These are phyloP conservation scores for Xylaria sp. DNA, from an alignment of 2,329 filamentous ascomycete genomes.

Conservation along the genomic window DNA sequence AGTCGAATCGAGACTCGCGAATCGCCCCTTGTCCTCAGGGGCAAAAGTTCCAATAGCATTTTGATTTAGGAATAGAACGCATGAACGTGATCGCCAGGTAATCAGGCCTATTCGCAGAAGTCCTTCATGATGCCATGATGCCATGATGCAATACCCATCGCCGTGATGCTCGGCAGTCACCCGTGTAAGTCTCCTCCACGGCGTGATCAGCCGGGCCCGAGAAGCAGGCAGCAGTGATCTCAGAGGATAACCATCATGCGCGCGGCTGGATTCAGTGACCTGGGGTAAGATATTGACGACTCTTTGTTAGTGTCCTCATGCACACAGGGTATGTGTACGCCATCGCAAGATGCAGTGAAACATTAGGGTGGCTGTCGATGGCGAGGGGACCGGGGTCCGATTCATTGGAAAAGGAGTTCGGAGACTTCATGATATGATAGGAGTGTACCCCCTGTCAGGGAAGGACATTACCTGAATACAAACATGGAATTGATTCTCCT, in stretches of 20 bases:
- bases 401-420: slow-evolving; percentile 4
- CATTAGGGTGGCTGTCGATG: not conserved
- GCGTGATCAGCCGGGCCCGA: not conserved
- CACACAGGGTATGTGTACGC: slow-evolving; percentile 2
- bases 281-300: slow-evolving; percentile 8
- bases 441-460: not conserved
- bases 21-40: not conserved
- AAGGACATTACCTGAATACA: not conserved
- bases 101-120: slow-evolving; percentile 1
- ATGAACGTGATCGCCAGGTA: slow-evolving; percentile 1
- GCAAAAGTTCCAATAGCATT: slow-evolving; percentile 5
- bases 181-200: not conserved
- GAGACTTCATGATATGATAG: not conserved
- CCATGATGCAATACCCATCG: slow-evolving; percentile 2
- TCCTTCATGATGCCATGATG: not conserved
- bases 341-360: slow-evolving; percentile 12
- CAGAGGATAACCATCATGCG: slow-evolving; percentile 11
- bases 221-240: slow-evolving; percentile 7
- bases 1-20: slow-evolving; percentile 7
- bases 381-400: slow-evolving; percentile 1
- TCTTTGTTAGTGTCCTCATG: not conserved
- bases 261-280: slow-evolving; percentile 11
- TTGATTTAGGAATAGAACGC: slow-evolving; percentile 10
- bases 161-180: not conserved
- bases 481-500: not conserved